phyloP scores from a whole-genome alignment of 345 rosid genomes.

The Gossypium rotundifolium region DNA sequence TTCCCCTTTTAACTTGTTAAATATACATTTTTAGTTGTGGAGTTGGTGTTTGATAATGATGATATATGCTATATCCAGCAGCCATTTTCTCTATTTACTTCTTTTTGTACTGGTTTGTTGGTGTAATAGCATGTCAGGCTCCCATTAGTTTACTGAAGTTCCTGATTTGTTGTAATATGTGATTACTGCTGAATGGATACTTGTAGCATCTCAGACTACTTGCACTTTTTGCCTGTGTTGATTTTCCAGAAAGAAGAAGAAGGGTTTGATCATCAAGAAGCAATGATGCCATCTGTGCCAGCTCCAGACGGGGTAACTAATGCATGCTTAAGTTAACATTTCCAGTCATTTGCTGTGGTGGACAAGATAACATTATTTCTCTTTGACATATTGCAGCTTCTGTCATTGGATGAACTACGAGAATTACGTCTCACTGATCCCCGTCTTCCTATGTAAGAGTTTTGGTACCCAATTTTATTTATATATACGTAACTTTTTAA shows the following conservation, averaged over 20 bases:
- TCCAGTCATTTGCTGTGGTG: conserved; percentile 14
- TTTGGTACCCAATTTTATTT: background rate
- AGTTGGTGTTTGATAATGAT: background rate
- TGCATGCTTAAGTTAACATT: conserved; percentile 8
- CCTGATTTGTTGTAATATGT: background rate
- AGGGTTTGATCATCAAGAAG: conserved; percentile 76
- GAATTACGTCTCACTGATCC: conserved; percentile 84
- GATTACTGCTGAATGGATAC: background rate
- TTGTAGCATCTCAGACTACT: background rate
- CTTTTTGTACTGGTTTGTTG: background rate
- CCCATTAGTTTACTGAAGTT: background rate
- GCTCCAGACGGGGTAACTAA: conserved; percentile 68
- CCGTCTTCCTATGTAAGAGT: conserved; percentile 67
- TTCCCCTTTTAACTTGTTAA: background rate
- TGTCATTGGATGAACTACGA: conserved; percentile 73
- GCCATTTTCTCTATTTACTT: background rate
- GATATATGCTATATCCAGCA: background rate
- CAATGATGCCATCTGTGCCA: conserved; percentile 61
- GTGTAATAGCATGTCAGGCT: background rate
- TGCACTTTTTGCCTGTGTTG: conserved; percentile 7
- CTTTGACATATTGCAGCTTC: conserved; percentile 55
- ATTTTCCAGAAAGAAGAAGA: conserved; percentile 55
- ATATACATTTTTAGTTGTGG: background rate
- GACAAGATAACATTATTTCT: conserved; percentile 7
- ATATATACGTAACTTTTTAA: background rate